These are phyloP conservation scores for Pseudonitzschia multiseries DNA, from an alignment of 108 stramenopile genomes.

Conservation along the genomic window DNA sequence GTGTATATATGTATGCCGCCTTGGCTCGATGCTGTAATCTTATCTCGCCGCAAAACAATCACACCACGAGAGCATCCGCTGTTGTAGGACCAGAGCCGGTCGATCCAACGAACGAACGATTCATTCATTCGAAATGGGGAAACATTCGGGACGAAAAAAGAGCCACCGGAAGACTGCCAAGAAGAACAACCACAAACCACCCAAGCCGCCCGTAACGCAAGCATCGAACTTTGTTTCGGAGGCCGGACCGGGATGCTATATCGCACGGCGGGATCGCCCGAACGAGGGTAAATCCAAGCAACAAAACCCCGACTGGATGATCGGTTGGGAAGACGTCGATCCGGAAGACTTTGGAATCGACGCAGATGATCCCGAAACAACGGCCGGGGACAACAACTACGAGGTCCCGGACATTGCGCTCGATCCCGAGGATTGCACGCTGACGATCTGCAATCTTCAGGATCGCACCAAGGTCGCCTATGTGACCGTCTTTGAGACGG, in stretches of 20 bases:
- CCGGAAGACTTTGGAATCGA: constrained; percentile 41
- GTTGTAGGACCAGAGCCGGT: no score
- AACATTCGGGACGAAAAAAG: no score
- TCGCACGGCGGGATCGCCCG: constrained; percentile 20
- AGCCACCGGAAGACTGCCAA: no score
- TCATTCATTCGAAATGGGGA: no score
- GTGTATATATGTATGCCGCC: no score
- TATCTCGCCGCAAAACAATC: no score
- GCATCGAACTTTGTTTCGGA: constrained; percentile 49
- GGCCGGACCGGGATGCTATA: constrained; percentile 60
- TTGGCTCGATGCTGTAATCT: no score
- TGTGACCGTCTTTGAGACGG: constrained; percentile 43
- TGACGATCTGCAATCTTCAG: constrained; percentile 49
- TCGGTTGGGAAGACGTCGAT: constrained; percentile 56
- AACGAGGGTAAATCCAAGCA: background rate
- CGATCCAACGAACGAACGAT: no score
- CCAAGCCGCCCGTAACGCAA: no score
- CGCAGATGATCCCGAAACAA: background rate
- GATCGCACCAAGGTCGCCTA: constrained; percentile 41
- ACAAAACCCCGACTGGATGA: constrained; percentile 26
- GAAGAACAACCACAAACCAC: no score
- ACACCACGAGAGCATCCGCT: no score
- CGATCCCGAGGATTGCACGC: constrained; percentile 52
- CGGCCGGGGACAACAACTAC: background rate
- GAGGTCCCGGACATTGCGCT: constrained; percentile 54